Percentiles rank a stretch among this genome's conserved stretches.
Conservation (phyloP, 345 rosid genomes). For the Salix dunnii region DNA sequence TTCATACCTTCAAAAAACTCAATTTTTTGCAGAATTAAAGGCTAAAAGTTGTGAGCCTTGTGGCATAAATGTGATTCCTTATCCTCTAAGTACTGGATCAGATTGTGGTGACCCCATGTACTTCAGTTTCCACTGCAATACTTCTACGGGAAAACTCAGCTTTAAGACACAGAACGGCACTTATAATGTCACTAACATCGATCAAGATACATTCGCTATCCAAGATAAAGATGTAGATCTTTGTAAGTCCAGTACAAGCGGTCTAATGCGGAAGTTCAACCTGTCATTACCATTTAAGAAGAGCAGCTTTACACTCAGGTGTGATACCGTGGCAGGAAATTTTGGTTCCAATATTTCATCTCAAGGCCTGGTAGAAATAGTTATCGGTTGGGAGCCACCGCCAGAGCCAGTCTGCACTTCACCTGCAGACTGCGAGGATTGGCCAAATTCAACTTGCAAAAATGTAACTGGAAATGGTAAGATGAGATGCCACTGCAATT, state of each 20-base stretch:
- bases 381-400: conserved; percentile 52
- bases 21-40: conserved; percentile 38
- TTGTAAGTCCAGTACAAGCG: conserved; percentile 17
- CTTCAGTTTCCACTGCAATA: conserved; percentile 46
- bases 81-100: conserved; percentile 46
- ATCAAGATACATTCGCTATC: conserved; percentile 34
- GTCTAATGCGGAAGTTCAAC: conserved; percentile 11
- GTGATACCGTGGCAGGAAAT: not conserved
- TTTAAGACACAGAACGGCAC: conserved; percentile 29
- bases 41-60: conserved; percentile 45
- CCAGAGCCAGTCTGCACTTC: conserved; percentile 49
- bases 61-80: conserved; percentile 50
- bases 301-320: not conserved
- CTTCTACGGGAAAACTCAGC: conserved; percentile 40
- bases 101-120: conserved; percentile 61
- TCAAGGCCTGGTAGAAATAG: conserved; percentile 32
- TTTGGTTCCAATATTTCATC: not conserved
- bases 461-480: conserved; percentile 4
- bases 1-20: no score
- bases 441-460: conserved; percentile 48
- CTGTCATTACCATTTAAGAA: conserved; percentile 34
- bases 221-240: conserved; percentile 17
- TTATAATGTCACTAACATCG: conserved; percentile 42
- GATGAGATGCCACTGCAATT: conserved; percentile 47
- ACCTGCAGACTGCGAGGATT: conserved; percentile 51